These are phyloP conservation scores for Flammula alnicola DNA, from an alignment of 1,284 basidiomycete genomes.

Conservation along the genomic window DNA sequence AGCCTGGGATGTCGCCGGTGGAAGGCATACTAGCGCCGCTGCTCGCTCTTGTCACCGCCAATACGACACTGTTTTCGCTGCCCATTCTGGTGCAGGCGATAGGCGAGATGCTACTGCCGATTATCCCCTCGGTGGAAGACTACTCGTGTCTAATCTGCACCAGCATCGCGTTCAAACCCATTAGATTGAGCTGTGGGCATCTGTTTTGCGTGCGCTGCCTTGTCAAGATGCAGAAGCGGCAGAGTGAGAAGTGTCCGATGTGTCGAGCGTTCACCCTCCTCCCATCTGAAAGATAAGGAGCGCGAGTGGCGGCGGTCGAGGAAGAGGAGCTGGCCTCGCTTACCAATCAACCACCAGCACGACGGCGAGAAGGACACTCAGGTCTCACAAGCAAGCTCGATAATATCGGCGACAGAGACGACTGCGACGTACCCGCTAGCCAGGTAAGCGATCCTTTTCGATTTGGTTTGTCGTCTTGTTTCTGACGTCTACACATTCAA, in stretches of 20 bases:
- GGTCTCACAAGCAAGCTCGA: too few species aligned
- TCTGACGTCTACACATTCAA: constrained; percentile 5
- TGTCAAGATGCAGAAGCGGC: constrained; percentile 92
- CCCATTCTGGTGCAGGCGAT: constrained; percentile 86
- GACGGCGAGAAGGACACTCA: too few species aligned
- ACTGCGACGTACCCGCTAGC: too few species aligned
- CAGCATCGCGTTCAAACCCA: constrained; percentile 86
- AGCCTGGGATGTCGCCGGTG: constrained; percentile 9
- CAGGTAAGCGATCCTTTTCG: constrained; percentile 48
- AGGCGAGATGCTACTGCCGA: constrained; percentile 82
- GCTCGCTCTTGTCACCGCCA: constrained; percentile 29
- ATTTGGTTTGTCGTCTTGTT: constrained; percentile 6
- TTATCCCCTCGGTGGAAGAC: constrained; percentile 85
- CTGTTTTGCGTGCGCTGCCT: constrained; percentile 93
- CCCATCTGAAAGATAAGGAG: too few species aligned
- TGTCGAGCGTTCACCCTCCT: too few species aligned
- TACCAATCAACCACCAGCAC: too few species aligned
- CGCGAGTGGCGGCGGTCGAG: too few species aligned
- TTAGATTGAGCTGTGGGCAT: constrained; percentile 84
- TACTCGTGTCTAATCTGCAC: constrained; percentile 81
- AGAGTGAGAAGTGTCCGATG: constrained; percentile 83
- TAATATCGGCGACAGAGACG: too few species aligned
- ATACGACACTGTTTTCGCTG: constrained; percentile 51
- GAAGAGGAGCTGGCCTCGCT: too few species aligned
- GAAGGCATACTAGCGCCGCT: constrained; percentile 13